Conservation (phyloP, 495 filamentous ascomycete species). For the Talaromyces thailandensis region DNA sequence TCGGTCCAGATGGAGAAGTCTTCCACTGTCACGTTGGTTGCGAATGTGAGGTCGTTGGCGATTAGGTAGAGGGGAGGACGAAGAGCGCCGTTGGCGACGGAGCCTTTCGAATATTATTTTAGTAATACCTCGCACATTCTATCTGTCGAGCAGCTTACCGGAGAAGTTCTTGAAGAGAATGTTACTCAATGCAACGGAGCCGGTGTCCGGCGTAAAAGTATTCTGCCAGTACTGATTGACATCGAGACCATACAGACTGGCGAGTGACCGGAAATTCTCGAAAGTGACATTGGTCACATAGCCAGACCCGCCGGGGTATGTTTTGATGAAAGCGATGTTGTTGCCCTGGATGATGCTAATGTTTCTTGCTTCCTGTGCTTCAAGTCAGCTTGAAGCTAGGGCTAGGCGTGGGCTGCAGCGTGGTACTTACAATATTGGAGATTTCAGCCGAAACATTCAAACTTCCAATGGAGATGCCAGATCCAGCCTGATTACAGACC, state of each 20-base stretch:
- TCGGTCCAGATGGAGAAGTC: slow-evolving; percentile 47
- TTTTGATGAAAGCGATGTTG: slow-evolving; percentile 51
- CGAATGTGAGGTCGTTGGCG: slow-evolving; percentile 25
- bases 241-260: slow-evolving; percentile 32
- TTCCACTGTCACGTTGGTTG: slow-evolving; percentile 30
- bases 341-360: slow-evolving; percentile 37
- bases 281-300: slow-evolving; percentile 41
- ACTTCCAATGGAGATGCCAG: slow-evolving; percentile 37
- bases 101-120: slow-evolving; percentile 17
- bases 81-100: slow-evolving; percentile 31
- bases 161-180: slow-evolving; percentile 35
- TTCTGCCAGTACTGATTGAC: slow-evolving; percentile 46
- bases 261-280: slow-evolving; percentile 42
- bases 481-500: slow-evolving; percentile 40
- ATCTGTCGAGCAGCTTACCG: neutral
- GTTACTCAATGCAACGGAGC: slow-evolving; percentile 33
- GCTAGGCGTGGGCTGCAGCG: neutral
- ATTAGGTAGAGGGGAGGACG: slow-evolving; percentile 37
- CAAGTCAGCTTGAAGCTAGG: slow-evolving; percentile 1
- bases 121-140: no score
- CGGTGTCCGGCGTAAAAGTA: slow-evolving; percentile 22
- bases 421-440: slow-evolving; percentile 15
- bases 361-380: slow-evolving; percentile 24
- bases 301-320: slow-evolving; percentile 43
- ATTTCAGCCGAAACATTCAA: slow-evolving; percentile 23